A percentile compares a stretch with the other conserved stretches of the same genome.
phyloP scores from a whole-genome alignment of 2,329 filamentous ascomycete genomes.

The Myriosclerotinia curreyana region DNA sequence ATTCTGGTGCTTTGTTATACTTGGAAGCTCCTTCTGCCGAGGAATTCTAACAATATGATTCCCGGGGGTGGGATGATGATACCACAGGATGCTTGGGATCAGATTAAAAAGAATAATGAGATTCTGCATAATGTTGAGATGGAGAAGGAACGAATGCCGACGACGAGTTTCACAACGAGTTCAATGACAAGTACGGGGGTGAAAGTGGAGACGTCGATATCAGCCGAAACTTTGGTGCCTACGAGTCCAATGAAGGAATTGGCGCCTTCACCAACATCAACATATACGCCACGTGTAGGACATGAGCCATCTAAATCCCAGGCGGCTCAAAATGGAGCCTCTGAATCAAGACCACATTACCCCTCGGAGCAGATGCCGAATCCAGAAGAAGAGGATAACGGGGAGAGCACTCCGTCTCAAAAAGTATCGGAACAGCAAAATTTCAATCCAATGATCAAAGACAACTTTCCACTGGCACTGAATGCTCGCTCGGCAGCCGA shows the following conservation, averaged over 20 bases:
- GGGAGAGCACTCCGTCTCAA: neutral
- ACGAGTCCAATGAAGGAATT: neutral
- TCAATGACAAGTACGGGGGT: neutral
- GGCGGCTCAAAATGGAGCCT: neutral
- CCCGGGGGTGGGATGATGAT: neutral
- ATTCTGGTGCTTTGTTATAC: conserved; percentile 2
- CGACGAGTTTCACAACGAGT: neutral
- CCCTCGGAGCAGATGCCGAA: neutral
- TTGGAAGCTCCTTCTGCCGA: conserved; percentile 9
- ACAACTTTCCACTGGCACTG: conserved; percentile 33
- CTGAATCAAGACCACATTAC: neutral
- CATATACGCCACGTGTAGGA: neutral
- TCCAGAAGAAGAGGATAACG: neutral
- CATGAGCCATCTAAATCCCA: neutral
- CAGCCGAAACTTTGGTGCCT: too few species aligned
- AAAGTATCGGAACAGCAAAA: neutral
- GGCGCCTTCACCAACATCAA: neutral
- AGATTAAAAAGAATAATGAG: neutral
- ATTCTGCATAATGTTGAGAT: neutral
- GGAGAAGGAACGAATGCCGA: neutral
- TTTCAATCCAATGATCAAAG: conserved; percentile 19
- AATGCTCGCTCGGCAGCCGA: conserved; percentile 29
- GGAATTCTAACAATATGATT: neutral
- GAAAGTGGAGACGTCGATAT: neutral
- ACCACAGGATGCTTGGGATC: neutral